phyloP scores from a whole-genome alignment of 1,284 basidiomycete genomes.

The Melampsora abietis-canadensis region DNA sequence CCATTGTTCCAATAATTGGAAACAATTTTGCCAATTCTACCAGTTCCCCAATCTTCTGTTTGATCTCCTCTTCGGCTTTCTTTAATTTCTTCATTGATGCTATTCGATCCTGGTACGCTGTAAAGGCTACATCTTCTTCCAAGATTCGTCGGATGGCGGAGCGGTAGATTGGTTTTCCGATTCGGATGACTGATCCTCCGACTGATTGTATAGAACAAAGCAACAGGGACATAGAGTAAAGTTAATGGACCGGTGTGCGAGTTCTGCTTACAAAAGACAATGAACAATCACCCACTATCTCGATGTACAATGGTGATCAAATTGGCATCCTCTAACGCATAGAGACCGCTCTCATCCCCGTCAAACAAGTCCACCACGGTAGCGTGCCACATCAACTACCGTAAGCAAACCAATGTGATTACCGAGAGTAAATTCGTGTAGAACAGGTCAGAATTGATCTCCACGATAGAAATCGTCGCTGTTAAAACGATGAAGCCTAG shows the following conservation, averaged over 20 bases:
- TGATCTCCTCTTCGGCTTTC: slow-evolving; percentile 5
- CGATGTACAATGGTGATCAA: slow-evolving; percentile 29
- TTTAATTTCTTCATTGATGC: slow-evolving; percentile 8
- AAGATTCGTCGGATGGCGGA: slow-evolving; percentile 79
- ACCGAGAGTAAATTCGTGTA: not conserved
- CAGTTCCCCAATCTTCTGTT: slow-evolving; percentile 5
- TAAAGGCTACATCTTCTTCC: slow-evolving; percentile 49
- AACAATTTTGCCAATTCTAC: slow-evolving; percentile 24
- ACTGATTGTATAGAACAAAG: slow-evolving; percentile 56
- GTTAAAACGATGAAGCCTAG: not conserved
- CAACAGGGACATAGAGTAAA: slow-evolving; percentile 5
- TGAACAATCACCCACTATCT: slow-evolving; percentile 5
- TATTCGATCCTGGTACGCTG: slow-evolving; percentile 18
- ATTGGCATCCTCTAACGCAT: slow-evolving; percentile 22
- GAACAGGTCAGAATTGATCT: no score
- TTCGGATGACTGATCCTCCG: slow-evolving; percentile 75
- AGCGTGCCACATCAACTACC: slow-evolving; percentile 14
- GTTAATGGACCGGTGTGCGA: not conserved
- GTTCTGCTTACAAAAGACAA: not conserved
- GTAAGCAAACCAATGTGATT: not conserved
- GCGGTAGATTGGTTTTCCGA: slow-evolving; percentile 84
- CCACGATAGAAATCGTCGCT: no score
- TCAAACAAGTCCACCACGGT: slow-evolving; percentile 24
- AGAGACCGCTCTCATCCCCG: slow-evolving; percentile 18
- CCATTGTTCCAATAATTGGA: slow-evolving; percentile 13